Base-by-base conservation (phyloP, 805 yeast species). In the Metschnikowia peoriensis region DNA sequence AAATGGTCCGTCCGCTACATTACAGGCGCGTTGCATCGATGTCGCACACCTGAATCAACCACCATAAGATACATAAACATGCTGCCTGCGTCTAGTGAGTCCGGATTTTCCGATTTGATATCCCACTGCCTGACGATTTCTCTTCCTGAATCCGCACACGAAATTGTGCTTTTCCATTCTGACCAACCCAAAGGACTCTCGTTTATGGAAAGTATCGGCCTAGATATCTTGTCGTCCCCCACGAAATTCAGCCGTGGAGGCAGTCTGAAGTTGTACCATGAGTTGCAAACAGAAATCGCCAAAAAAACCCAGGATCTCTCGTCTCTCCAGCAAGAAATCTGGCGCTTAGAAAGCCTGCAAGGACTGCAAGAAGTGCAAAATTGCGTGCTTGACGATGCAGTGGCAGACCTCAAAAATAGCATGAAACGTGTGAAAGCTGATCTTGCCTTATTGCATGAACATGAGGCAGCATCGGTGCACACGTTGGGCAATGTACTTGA, bases 361-460 rank as follows among this genome's bases (percentile, higher is more conserved):
- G 73, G 72, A 8, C 67, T 67, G 27, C 61, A 68, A 32, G 79
- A 75, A 43, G 56, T 75, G 28, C 72, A 72, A 32, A 68, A 64
- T 46, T 68, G 54, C 57, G 71, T 60, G 52, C 61, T 65, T 59
- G 63, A 65, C 56, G 74, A 69, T 45, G 71, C 68, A 16, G 57
- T 74, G 27, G 67, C 66, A 14, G 71, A 70, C 28, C 64, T 71
- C 47, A 75, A 76, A 15, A 70, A 71, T 37, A 70, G 73, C 28
- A 58, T 71, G 16, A 70, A 68, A 38, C 64, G 68, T 16, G 46
- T 71, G 28, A 68, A 66, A 22, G 67, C 69, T 40, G 70, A 74
- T 50, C 65, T 75, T 1, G 68, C 66, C 12, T 68, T 66, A 15
- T 60, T 70, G 14, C 61, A 58, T 17, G 53, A 57, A 8, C 64